Evolutionary conservation across 2,329 filamentous ascomycete species (phyloP), one percentile per base, ranked within the genome.

Genomic region (Blastomyces parvus): DNA sequence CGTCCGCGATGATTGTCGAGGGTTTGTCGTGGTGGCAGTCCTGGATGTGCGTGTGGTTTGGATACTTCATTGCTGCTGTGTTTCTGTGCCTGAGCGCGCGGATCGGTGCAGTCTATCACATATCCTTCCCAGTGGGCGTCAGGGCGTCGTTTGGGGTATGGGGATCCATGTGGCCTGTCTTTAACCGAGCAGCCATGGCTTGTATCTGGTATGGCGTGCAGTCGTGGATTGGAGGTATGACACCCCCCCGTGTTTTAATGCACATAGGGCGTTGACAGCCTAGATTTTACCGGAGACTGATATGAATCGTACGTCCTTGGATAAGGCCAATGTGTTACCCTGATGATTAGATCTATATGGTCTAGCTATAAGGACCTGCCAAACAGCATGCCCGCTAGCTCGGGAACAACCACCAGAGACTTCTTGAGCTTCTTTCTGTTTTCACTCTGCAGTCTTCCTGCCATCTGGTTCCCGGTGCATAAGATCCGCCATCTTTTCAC

Each of bases 21-120:
- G 90, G 90, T 14, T 80, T 95, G 27, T 90, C 89, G 8, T 96
- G 91, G 91, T 96, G 91, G 91, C 90, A 96, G 77, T 88, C 89
- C 2, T 91, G 88, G 87, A 78, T 91, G n/a, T 91, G 89, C 71
- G 89, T 96, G 53, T 93, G 91, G 87, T 78, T 92, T 36, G 91
- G 92, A 62, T 96, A 96, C 72, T 81, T 85, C 48, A 86, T 96
- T 67, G 85, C 91, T 0, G 90, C 82, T 40, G 79, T 78, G 72
- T 95, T 96, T 76, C 83, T 95, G 67, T 88, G 86, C 70, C 66
- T 87, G 67, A 95, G 89, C 6, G 91, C 90, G 67, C 86, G 90
- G 59, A 92, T 96, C 59, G 92, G 91, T 64, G 89, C 91, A 9
- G 85, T 84, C 25, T 96, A 96, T 74, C 91, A 96, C 73, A 90